Evolutionary conservation across 495 filamentous ascomycete genomes (phyloP).

Genomic region (Eremomyces bilateralis): DNA sequence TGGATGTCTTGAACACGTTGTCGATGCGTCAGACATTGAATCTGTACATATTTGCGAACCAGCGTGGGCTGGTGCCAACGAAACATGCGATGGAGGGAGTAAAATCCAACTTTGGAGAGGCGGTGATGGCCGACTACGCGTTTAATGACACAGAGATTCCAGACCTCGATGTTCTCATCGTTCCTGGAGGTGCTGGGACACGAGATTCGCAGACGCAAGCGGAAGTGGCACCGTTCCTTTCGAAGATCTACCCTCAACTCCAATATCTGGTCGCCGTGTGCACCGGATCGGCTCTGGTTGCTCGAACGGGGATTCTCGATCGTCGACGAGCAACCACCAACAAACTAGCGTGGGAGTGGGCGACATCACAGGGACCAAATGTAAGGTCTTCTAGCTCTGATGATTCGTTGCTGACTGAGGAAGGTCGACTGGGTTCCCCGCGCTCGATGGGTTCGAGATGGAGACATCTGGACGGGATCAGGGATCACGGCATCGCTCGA

Average conservation of each 20-base stretch:
- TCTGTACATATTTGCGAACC: conserved; percentile 29
- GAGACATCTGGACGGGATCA: conserved; percentile 43
- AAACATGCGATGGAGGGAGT: conserved; percentile 2
- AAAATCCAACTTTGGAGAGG: conserved; percentile 19
- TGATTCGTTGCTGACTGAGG: conserved; percentile 19
- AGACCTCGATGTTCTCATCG: conserved; percentile 37
- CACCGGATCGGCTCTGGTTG: conserved; percentile 31
- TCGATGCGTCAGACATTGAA: conserved; percentile 18
- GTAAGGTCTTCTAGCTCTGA: too few species aligned
- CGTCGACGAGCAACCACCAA: conserved; percentile 35
- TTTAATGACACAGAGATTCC: conserved; percentile 23
- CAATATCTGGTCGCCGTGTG: conserved; percentile 41
- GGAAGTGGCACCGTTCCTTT: conserved; percentile 25
- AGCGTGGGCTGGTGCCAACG: conserved; percentile 26
- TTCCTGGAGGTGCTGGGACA: conserved; percentile 39
- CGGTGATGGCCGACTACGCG: conserved; percentile 39
- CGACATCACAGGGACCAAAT: too few species aligned
- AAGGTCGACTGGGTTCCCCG: conserved; percentile 34
- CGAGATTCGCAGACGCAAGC: conserved; percentile 19
- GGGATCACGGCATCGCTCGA: conserved; percentile 48
- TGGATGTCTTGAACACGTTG: conserved; percentile 38
- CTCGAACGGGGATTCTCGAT: conserved; percentile 34
- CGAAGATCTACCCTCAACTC: conserved; percentile 20
- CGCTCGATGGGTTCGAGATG: conserved; percentile 44
- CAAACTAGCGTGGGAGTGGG: conserved; percentile 24